These are phyloP conservation scores for Lactifluus echinatus DNA, from an alignment of 768 basidiomycete species.

Conservation along the genomic window DNA sequence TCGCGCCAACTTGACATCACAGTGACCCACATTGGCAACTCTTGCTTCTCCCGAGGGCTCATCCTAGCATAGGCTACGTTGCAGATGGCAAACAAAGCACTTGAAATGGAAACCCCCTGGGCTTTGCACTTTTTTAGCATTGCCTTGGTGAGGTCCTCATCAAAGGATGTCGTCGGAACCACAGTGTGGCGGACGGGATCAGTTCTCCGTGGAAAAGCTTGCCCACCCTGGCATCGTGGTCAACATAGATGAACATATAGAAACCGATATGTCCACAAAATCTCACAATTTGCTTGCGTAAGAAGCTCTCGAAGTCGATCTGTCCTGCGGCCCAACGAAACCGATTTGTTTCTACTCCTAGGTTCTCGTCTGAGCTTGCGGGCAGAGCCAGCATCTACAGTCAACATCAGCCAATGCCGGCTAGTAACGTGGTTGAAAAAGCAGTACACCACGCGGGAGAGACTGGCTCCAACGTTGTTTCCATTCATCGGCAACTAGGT, in stretches of 20 bases:
- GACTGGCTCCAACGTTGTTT: conserved; percentile 23
- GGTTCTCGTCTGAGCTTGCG: conserved; percentile 25
- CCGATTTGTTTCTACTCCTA: conserved; percentile 21
- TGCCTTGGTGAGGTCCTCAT: conserved; percentile 43
- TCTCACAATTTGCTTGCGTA: conserved; percentile 28
- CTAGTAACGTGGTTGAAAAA: background rate
- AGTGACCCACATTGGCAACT: conserved; percentile 46
- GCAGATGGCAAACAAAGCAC: conserved; percentile 65
- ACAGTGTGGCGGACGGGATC: conserved; percentile 46
- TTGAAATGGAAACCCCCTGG: conserved; percentile 64
- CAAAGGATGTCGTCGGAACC: conserved; percentile 60
- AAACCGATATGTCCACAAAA: background rate
- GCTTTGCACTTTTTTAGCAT: conserved; percentile 66
- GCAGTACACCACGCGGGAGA: conserved; percentile 14
- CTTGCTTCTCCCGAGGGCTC: conserved; percentile 30
- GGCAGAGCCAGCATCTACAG: conserved; percentile 12
- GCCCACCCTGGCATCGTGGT: conserved; percentile 51
- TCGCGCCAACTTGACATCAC: background rate
- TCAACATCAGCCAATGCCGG: background rate
- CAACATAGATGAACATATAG: background rate
- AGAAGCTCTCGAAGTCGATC: conserved; percentile 28
- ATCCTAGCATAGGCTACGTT: conserved; percentile 66
- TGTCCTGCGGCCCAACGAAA: conserved; percentile 26
- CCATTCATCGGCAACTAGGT: conserved; percentile 30
- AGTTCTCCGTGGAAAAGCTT: conserved; percentile 51